Base-by-base conservation (phyloP, 805 yeast species). In the Danielia oregonensis region DNA sequence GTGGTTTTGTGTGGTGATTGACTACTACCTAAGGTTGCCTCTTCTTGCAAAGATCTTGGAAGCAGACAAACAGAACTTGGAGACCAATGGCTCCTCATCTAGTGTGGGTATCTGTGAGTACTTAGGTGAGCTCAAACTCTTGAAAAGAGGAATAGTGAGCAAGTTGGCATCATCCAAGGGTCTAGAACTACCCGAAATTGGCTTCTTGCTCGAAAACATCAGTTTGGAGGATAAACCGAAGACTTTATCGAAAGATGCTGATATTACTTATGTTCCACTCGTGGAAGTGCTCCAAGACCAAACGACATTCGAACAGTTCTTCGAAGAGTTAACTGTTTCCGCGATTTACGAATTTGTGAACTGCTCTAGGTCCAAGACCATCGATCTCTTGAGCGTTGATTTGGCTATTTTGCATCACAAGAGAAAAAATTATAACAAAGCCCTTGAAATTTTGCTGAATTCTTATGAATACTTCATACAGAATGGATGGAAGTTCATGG, bases 401-500 rank as follows among this genome's bases (percentile, higher is more conserved):
- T 69, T 87, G 34, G 96, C 95, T 0, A 52, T 83, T 8, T 57
- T 87, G 12, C 79, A 82, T 39, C 80, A 75, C 52, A 77, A 75
- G 44, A 61, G 66, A 19, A 60, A 71, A 3, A 69, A 83, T 22
- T 82, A 76, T 46, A 68, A 70, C 24, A 71, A 73, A 28, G 82
- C 96, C 1, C 72, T 78, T 11, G 62, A 72, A 4, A 76, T 85
- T 3, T 63, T 91, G 9, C 76, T 77, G 24, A 76, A 79, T 6
- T 79, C 93, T 2, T 86, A 85, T 30, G 77, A 74, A 24, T 77
- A 77, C 36, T 88, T 84, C 49, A 70, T 74, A 6, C 59, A 69
- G 13, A 76, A 79, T 30, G 86, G 88, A 1, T 89, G 97, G 97
- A 74, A 74, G 32, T 57, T 63, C 29, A 76, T 87, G 51, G 85